Percentiles rank a stretch among this genome's conserved stretches.
Evolutionary conservation across 352 stramenopile genomes (phyloP).

Genomic region (Phytophthora pinifolia): DNA sequence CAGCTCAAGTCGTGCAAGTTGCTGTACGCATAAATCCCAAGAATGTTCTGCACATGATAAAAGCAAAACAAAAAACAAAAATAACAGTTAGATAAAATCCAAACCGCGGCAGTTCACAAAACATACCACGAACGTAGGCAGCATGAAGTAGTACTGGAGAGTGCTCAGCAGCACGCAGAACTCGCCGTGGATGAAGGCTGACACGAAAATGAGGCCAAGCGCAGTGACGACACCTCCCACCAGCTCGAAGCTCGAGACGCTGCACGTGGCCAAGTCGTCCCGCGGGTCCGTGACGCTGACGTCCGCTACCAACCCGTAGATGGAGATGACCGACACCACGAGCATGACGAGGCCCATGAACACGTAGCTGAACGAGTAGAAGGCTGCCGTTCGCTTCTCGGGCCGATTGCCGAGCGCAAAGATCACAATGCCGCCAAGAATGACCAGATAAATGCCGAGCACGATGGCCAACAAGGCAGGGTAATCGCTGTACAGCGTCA

Average conservation of each 20-base stretch:
- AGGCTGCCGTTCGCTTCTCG: constrained; percentile 45
- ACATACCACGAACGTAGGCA: constrained; percentile 42
- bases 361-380: constrained; percentile 47
- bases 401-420: constrained; percentile 50
- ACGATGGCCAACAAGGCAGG: constrained; percentile 31
- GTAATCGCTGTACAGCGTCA: constrained; percentile 36
- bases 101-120: constrained; percentile 46
- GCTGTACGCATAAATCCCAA: constrained; percentile 83
- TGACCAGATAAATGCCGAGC: constrained; percentile 39
- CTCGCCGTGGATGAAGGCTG: constrained; percentile 57
- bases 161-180: constrained; percentile 76
- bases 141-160: constrained; percentile 70
- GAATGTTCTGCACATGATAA: constrained; percentile 81
- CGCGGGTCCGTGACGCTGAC: constrained; percentile 32
- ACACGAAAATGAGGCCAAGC: constrained; percentile 55
- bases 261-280: constrained; percentile 28
- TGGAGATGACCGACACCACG: constrained; percentile 41
- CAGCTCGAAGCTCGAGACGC: constrained; percentile 43
- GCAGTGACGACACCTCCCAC: constrained; percentile 64
- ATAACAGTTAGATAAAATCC: constrained; percentile 41
- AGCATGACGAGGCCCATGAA: constrained; percentile 52
- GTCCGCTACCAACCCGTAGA: constrained; percentile 40
- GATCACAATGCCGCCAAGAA: constrained; percentile 42
- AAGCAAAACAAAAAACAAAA: constrained; percentile 23
- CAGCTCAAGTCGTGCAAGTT: constrained; percentile 82